Conservation (phyloP, 169 alveolate genomes). For the Hepatocystis sp. region DNA sequence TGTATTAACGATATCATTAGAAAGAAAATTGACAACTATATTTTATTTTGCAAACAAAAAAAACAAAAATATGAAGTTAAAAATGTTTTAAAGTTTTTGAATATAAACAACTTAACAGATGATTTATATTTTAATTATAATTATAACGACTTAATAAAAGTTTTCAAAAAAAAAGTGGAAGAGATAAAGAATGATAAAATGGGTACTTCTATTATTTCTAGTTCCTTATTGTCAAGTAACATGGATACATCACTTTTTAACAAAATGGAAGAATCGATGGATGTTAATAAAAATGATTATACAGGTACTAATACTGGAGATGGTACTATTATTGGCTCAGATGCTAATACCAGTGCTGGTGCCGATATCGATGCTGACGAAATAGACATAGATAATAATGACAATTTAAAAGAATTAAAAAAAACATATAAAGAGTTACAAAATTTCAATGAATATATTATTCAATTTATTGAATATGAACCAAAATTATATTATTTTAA, state of each 20-base stretch:
- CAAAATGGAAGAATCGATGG: background rate
- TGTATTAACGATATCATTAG: constrained; percentile 40
- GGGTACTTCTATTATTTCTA: too few species aligned
- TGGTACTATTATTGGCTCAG: background rate
- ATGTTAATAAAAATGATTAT: background rate
- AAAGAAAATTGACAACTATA: constrained; percentile 26
- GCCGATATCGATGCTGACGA: constrained; percentile 3
- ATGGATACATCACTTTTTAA: too few species aligned
- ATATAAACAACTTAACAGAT: constrained; percentile 8
- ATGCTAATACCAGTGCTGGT: background rate
- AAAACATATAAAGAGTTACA: constrained; percentile 57
- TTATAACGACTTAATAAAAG: constrained; percentile 19
- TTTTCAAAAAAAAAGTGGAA: constrained; percentile 8
- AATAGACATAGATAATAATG: constrained; percentile 16
- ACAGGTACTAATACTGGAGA: background rate
- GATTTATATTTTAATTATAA: constrained; percentile 49
- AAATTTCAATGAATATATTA: constrained; percentile 35
- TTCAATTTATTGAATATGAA: constrained; percentile 21
- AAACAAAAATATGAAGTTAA: constrained; percentile 9
- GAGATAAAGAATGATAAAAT: background rate
- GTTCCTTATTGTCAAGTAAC: too few species aligned
- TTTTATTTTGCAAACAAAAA: constrained; percentile 23
- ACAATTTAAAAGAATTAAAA: constrained; percentile 43
- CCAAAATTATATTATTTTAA: constrained; percentile 36
- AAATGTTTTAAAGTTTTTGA: constrained; percentile 29